Evolutionary conservation across 192 early-diverging fungal genomes (phyloP), one percentile per base, ranked within the genome.

Genomic region (Geosiphon pyriformis): DNA sequence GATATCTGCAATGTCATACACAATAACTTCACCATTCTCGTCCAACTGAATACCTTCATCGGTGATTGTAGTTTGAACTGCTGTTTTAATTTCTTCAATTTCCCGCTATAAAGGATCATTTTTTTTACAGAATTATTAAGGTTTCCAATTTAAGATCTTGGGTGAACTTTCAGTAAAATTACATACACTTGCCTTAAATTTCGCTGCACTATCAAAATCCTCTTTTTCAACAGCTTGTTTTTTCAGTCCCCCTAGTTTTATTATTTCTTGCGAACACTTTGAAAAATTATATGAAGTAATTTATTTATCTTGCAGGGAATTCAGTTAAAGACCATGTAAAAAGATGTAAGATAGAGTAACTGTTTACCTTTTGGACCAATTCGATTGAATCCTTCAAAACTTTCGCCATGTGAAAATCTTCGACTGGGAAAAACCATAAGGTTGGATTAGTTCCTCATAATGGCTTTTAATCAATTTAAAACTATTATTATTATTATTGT

Each of bases 191-290:
- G 74, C 87, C 76, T 92, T 90, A n/a, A 85, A 68, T 42, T 82
- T 81, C 54, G 87, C 88, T 3, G 91, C 91, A 60, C 80, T 71
- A 54, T 90, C 89, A 71, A 88, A 93, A 25, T 93, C 89, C 68
- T 93, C 90, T 22, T 74, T 70, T 56, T 84, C 74, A 20, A 87
- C 82, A 10, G 86, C 85, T 29, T 79, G 67, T 23, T 70, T 69
- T 69, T 91, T 91, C 31, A 77, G 62, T 63, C 70, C 63, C 26
- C 86, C 77, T 20, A 89, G 46, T 42, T 57, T 54, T 7, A 11
- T n/a, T 7, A 57, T 32, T 26, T 67, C 65, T 31, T 56, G 26
- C 3, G 65, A 31, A 46, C 46, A 3, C 53, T 67, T 27, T 11
- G 30, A 29, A 18, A 42, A 42, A 10, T 42, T 6, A 42, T 10